phyloP scores from a whole-genome alignment of 495 filamentous ascomycete genomes.

The Penicillium lividum region DNA sequence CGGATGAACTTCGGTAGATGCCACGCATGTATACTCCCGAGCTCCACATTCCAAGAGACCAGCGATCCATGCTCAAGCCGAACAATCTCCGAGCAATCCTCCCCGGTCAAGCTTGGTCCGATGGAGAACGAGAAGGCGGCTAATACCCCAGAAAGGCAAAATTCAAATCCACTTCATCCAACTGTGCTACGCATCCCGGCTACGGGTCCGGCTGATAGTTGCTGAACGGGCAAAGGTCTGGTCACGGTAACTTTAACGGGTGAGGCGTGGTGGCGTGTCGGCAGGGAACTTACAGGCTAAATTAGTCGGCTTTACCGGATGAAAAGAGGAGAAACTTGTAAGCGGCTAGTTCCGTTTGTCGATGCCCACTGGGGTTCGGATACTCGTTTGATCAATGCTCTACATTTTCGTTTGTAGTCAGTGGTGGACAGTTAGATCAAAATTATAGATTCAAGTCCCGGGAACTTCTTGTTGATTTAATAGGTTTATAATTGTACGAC shows the following conservation, averaged over 20 bases:
- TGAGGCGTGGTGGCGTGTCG: slow-evolving; percentile 4
- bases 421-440: too few relatives aligned
- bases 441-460: too few relatives aligned
- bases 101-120: neutral
- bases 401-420: too few relatives aligned
- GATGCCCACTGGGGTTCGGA: too few relatives aligned
- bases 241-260: neutral
- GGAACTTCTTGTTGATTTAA: too few relatives aligned
- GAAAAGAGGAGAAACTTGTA: neutral
- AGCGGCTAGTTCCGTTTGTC: neutral
- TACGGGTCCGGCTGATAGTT: neutral
- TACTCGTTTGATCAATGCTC: too few relatives aligned
- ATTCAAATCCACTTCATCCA: neutral
- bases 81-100: neutral
- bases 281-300: slow-evolving; percentile 12
- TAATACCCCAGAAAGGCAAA: slow-evolving; percentile 4
- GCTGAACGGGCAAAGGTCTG: too few relatives aligned
- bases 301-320: slow-evolving; percentile 3
- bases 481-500: neutral
- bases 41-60: too few relatives aligned
- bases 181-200: neutral
- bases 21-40: too few relatives aligned
- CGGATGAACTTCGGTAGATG: too few relatives aligned
- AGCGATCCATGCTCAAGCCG: neutral
- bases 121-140: neutral